Evolutionary conservation across 148 eudicot species (phyloP).

Genomic region (Chenopodium suecicum): DNA sequence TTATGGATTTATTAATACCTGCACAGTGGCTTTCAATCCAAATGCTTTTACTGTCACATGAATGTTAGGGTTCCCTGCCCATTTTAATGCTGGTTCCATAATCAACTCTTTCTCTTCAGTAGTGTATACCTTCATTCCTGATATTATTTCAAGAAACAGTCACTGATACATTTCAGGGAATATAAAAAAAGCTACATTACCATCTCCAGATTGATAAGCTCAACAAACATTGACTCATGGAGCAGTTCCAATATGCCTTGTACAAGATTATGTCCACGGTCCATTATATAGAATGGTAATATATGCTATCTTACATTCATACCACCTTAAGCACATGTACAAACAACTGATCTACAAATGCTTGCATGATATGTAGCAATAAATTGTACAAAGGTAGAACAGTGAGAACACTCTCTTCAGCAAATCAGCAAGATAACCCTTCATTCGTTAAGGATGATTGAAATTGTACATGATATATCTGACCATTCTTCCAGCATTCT

Average conservation of each 20-base stretch:
- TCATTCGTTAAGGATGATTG: neutral
- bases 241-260: neutral
- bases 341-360: neutral
- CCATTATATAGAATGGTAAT: neutral
- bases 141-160: constrained; percentile 18
- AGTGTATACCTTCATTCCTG: constrained; percentile 84
- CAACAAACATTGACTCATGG: neutral
- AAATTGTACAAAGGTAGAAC: neutral
- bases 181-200: neutral
- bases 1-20: constrained; percentile 41
- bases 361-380: neutral
- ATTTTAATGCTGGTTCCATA: constrained; percentile 78
- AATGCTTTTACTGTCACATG: constrained; percentile 69
- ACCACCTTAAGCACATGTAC: neutral
- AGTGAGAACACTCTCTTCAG: neutral
- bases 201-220: neutral
- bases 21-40: constrained; percentile 83
- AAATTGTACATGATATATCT: neutral
- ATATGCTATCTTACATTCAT: neutral
- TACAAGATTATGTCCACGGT: neutral
- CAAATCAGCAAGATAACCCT: neutral
- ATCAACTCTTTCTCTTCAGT: constrained; percentile 96
- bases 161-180: constrained; percentile 2
- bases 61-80: constrained; percentile 96
- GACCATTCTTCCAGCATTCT: neutral